These are phyloP conservation scores for Carex myosuroides DNA, from an alignment of 176 grass and related monocot genomes.

Conservation along the genomic window DNA sequence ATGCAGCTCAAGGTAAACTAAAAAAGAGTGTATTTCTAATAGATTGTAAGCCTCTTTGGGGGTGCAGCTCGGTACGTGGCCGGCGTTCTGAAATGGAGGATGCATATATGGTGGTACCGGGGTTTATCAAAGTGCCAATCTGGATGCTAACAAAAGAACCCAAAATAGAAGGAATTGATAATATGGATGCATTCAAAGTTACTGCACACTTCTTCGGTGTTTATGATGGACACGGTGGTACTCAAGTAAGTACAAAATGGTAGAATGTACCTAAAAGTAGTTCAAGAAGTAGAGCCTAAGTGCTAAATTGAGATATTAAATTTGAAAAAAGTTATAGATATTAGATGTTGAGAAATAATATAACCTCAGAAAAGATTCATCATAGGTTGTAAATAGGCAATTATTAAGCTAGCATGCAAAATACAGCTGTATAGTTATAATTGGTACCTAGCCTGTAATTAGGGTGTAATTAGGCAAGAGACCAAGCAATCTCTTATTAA, in stretches of 20 bases:
- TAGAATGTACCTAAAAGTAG: no score
- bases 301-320: not conserved
- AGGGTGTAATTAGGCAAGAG: no score
- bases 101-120: slow-evolving; percentile 30
- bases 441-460: no score
- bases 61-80: slow-evolving; percentile 33
- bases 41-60: slow-evolving; percentile 46
- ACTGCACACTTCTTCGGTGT: slow-evolving; percentile 51
- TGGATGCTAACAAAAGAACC: slow-evolving; percentile 34
- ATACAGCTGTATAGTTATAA: no score
- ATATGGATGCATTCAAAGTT: slow-evolving; percentile 23
- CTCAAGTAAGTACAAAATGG: not conserved
- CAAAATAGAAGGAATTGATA: slow-evolving; percentile 28
- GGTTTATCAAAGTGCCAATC: slow-evolving; percentile 39
- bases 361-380: no score
- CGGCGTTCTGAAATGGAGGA: slow-evolving; percentile 41
- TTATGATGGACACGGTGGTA: slow-evolving; percentile 66
- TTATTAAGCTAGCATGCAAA: no score
- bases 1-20: not conserved
- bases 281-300: no score
- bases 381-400: no score
- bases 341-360: no score
- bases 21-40: slow-evolving; percentile 39
- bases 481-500: no score
- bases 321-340: not conserved